Evolutionary conservation across 208 protist species (phyloP).

Genomic region (Trypanosoma cruzi): DNA sequence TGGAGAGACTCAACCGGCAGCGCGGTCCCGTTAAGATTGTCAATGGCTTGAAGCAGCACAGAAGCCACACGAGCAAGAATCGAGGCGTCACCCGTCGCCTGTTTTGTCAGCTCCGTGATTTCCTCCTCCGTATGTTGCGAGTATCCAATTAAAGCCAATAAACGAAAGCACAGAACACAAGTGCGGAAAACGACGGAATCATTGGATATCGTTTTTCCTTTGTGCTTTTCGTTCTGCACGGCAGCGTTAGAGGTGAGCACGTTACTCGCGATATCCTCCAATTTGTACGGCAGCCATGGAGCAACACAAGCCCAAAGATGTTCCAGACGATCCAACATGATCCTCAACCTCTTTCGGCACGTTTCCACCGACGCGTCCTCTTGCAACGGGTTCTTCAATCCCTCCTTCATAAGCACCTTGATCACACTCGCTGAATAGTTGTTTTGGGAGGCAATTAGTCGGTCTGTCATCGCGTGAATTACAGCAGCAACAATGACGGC

Average conservation of each 20-base stretch:
- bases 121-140: conserved; percentile 19
- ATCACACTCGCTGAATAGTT: conserved; percentile 61
- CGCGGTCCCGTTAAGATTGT: conserved; percentile 32
- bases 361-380: conserved; percentile 19
- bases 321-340: conserved; percentile 25
- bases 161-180: conserved; percentile 66
- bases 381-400: conserved; percentile 7
- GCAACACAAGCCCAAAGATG: conserved; percentile 46
- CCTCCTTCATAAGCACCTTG: conserved; percentile 15
- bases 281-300: conserved; percentile 47
- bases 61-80: conserved; percentile 22
- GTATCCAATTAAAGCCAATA: conserved; percentile 45
- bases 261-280: conserved; percentile 46
- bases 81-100: conserved; percentile 6
- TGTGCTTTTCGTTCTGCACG: conserved; percentile 13
- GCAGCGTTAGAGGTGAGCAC: conserved; percentile 9
- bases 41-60: conserved; percentile 32
- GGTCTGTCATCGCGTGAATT: conserved; percentile 57
- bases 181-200: conserved; percentile 58
- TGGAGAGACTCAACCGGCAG: conserved; percentile 63
- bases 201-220: not conserved
- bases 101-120: conserved; percentile 12
- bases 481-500: conserved; percentile 21
- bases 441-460: conserved; percentile 55
- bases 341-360: conserved; percentile 18